phyloP scores from a whole-genome alignment of 2,329 filamentous ascomycete species.

The Neofusicoccum umdonicola region DNA sequence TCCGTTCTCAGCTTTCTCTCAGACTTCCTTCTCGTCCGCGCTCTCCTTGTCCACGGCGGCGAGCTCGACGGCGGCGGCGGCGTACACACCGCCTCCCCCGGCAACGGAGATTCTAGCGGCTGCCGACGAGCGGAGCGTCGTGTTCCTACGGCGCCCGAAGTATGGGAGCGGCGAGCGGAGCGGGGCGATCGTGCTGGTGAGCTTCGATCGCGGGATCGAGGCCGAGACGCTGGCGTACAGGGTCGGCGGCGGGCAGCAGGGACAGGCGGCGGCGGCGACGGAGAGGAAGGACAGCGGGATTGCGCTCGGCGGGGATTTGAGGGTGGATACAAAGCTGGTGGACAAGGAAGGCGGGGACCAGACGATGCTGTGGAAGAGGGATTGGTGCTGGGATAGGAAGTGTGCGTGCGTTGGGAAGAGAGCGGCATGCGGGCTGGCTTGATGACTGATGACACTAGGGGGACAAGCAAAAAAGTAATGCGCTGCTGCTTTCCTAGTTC shows the following conservation, averaged over 20 bases:
- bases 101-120: slow-evolving; percentile 27
- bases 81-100: neutral
- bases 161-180: slow-evolving; percentile 24
- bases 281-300: slow-evolving; percentile 11
- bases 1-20: neutral
- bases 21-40: neutral
- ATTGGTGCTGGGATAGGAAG: neutral
- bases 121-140: slow-evolving; percentile 32
- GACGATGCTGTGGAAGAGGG: neutral
- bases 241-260: slow-evolving; percentile 28
- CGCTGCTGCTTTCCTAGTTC: neutral
- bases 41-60: neutral
- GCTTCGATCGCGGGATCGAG: slow-evolving; percentile 25
- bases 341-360: neutral
- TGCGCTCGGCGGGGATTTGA: neutral
- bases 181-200: slow-evolving; percentile 33
- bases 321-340: neutral
- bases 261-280: slow-evolving; percentile 26
- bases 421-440: neutral
- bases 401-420: neutral
- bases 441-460: neutral
- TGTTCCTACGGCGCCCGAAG: slow-evolving; percentile 33
- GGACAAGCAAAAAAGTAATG: neutral
- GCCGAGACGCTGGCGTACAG: slow-evolving; percentile 1
- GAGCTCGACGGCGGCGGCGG: neutral